Evolutionary conservation across 2,329 filamentous ascomycete genomes (phyloP).

Genomic region (Fusarium sp.): DNA sequence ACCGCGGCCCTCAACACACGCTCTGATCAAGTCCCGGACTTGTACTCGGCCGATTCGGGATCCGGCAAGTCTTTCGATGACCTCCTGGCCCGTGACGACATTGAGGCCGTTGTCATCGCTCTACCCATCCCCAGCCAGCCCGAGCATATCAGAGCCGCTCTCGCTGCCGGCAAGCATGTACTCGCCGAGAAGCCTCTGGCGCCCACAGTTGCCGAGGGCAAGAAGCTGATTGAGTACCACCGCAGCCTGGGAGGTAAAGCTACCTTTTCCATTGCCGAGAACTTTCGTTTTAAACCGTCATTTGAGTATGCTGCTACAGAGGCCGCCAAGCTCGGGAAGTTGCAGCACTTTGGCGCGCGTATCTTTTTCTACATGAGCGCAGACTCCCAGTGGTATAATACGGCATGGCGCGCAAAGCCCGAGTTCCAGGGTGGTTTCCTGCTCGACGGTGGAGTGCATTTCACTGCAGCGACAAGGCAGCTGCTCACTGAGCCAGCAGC

Average conservation of each 20-base stretch:
- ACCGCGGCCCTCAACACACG: conserved; percentile 56
- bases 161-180: conserved; percentile 77
- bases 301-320: conserved; percentile 67
- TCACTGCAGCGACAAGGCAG: conserved; percentile 71
- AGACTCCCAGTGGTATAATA: conserved; percentile 63
- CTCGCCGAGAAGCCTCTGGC: conserved; percentile 78
- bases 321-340: conserved; percentile 51
- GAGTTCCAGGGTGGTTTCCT: conserved; percentile 81
- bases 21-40: conserved; percentile 52
- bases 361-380: conserved; percentile 53
- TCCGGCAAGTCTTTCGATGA: conserved; percentile 62
- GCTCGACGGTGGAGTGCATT: conserved; percentile 82
- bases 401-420: conserved; percentile 75
- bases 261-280: conserved; percentile 76
- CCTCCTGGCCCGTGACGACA: conserved; percentile 66
- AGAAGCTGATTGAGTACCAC: conserved; percentile 56
- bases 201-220: conserved; percentile 64
- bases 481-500: conserved; percentile 64
- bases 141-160: conserved; percentile 66
- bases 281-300: conserved; percentile 73
- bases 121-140: conserved; percentile 74
- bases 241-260: conserved; percentile 45
- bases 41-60: conserved; percentile 70
- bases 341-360: conserved; percentile 62
- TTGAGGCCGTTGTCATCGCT: conserved; percentile 68